Evolutionary conservation across 768 basidiomycete genomes (phyloP).

Genomic region (Russula virescens): DNA sequence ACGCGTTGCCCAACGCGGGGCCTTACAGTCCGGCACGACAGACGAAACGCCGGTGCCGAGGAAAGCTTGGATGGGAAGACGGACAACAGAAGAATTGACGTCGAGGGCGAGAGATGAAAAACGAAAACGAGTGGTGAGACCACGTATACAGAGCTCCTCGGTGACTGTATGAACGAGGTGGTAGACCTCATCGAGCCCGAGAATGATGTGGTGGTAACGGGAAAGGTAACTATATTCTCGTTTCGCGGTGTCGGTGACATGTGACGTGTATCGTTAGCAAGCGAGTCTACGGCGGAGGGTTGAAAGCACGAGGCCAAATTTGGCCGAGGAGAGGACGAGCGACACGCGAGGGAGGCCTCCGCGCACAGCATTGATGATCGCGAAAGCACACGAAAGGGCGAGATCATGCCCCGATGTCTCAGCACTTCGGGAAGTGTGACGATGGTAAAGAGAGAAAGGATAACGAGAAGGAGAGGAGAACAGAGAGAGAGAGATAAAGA

Average conservation of each 20-base stretch:
- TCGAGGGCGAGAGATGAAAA: constrained; percentile 89
- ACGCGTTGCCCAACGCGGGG: too few species aligned
- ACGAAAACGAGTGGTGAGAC: constrained; percentile 82
- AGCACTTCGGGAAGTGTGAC: too few species aligned
- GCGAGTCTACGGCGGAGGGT: neutral
- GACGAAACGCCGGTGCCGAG: constrained; percentile 47
- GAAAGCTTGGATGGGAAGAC: constrained; percentile 74
- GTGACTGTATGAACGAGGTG: constrained; percentile 66
- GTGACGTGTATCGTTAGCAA: constrained; percentile 17
- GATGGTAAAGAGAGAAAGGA: neutral
- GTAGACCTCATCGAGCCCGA: constrained; percentile 68
- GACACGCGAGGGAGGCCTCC: neutral
- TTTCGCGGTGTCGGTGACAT: constrained; percentile 25
- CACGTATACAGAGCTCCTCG: constrained; percentile 64
- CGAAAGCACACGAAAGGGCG: neutral
- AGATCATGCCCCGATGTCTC: neutral
- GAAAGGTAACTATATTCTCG: constrained; percentile 70
- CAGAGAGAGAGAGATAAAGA: neutral
- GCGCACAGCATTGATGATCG: constrained; percentile 2
- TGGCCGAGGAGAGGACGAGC: neutral
- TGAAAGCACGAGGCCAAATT: neutral
- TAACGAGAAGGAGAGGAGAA: neutral
- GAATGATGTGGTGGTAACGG: constrained; percentile 64
- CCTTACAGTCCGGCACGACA: constrained; percentile 26
- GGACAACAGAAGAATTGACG: constrained; percentile 66